These are phyloP conservation scores for Wickerhamomyces ciferrii DNA, from an alignment of 805 yeast species.

Conservation along the genomic window DNA sequence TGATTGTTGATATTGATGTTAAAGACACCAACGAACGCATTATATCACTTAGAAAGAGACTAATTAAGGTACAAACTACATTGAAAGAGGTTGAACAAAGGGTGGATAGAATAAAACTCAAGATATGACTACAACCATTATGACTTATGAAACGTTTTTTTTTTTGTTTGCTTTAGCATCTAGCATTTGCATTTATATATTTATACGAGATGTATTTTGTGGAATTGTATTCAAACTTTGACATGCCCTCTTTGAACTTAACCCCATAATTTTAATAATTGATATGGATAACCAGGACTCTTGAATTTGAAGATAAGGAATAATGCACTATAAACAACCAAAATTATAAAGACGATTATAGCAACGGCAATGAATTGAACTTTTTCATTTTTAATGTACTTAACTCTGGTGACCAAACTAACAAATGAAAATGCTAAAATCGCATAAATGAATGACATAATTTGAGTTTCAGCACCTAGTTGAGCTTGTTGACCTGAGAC, in stretches of 20 bases:
- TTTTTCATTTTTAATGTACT: slow-evolving; percentile 38
- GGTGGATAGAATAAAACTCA: slow-evolving; percentile 7
- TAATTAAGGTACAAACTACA: slow-evolving; percentile 19
- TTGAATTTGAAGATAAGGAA: slow-evolving; percentile 66
- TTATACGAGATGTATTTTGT: neutral
- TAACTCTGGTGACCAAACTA: slow-evolving; percentile 52
- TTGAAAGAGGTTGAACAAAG: slow-evolving; percentile 33
- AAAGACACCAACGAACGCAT: slow-evolving; percentile 20
- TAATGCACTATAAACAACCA: slow-evolving; percentile 57
- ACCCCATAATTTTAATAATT: slow-evolving; percentile 37
- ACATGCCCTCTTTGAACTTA: neutral
- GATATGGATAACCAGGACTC: slow-evolving; percentile 73
- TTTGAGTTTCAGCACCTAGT: slow-evolving; percentile 85
- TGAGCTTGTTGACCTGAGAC: slow-evolving; percentile 67
- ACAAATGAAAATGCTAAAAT: slow-evolving; percentile 56
- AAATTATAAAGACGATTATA: slow-evolving; percentile 37
- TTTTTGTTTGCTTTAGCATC: neutral
- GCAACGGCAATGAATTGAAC: slow-evolving; percentile 45
- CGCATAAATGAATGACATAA: slow-evolving; percentile 71
- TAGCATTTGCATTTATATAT: neutral
- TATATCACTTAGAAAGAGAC: slow-evolving; percentile 15
- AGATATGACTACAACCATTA: too few species aligned
- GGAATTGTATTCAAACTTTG: neutral
- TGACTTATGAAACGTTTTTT: neutral
- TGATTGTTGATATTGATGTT: slow-evolving; percentile 9